Conservation (phyloP, 352 stramenopile genomes). For the Phytophthora kernoviae region DNA sequence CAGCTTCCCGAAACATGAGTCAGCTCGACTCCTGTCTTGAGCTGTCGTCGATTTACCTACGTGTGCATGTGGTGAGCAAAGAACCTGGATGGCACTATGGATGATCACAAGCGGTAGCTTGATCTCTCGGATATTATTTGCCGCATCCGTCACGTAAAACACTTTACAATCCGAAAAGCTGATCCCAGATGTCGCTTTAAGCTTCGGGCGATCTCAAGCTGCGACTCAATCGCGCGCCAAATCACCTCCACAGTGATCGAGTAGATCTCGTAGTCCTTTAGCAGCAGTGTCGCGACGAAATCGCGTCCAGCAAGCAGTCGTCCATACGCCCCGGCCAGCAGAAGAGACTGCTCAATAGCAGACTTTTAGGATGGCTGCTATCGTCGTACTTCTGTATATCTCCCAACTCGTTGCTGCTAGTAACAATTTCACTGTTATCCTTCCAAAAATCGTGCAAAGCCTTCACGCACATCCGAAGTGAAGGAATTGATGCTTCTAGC, state of each 20-base stretch:
- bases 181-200: slow-evolving; percentile 55
- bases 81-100: slow-evolving; percentile 67
- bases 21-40: slow-evolving; percentile 11
- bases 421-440: slow-evolving; percentile 19
- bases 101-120: slow-evolving; percentile 74
- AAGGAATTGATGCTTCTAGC: slow-evolving; percentile 70
- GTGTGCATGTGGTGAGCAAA: slow-evolving; percentile 59
- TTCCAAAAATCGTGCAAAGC: slow-evolving; percentile 73
- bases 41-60: slow-evolving; percentile 14
- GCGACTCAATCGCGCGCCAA: slow-evolving; percentile 70
- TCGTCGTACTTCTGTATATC: slow-evolving; percentile 26
- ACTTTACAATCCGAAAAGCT: slow-evolving; percentile 82
- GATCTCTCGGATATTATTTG: slow-evolving; percentile 74
- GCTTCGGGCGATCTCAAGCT: slow-evolving; percentile 58
- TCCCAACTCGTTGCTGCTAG: slow-evolving; percentile 4
- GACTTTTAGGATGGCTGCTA: slow-evolving; percentile 27
- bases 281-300: slow-evolving; percentile 65
- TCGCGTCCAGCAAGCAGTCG: slow-evolving; percentile 68
- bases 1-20: slow-evolving; percentile 40
- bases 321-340: slow-evolving; percentile 70
- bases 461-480: slow-evolving; percentile 68
- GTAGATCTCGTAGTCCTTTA: slow-evolving; percentile 65
- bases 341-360: slow-evolving; percentile 57
- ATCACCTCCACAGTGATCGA: slow-evolving; percentile 70
- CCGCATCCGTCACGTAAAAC: slow-evolving; percentile 73